Evolutionary conservation across 257 asterid genomes (phyloP).

Genomic region (Rhazya stricta): DNA sequence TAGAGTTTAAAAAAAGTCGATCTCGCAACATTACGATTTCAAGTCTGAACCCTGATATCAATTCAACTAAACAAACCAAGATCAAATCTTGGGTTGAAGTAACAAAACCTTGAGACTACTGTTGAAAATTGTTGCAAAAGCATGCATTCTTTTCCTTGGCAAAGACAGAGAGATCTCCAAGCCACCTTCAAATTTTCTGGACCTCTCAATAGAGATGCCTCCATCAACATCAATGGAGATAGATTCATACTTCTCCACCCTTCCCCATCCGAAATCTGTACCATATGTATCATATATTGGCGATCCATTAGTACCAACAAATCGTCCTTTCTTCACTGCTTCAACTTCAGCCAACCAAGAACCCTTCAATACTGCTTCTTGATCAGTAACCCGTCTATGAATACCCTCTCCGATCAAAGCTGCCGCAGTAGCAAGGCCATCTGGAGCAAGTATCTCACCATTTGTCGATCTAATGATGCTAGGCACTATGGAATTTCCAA

Average conservation of each 20-base stretch:
- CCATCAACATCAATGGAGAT: constrained; percentile 9
- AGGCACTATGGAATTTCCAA: constrained; percentile 20
- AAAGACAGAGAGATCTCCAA: constrained; percentile 20
- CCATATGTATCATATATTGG: constrained; percentile 16
- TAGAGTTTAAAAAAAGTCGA: too few relatives aligned
- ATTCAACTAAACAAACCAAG: too few relatives aligned
- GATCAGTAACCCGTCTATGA: constrained; percentile 10
- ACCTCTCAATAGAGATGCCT: constrained; percentile 9
- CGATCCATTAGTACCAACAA: constrained; percentile 21
- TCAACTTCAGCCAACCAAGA: constrained; percentile 9
- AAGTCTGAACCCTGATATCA: too few relatives aligned
- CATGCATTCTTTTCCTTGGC: constrained; percentile 22
- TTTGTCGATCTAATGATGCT: background rate
- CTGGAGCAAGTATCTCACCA: constrained; percentile 8
- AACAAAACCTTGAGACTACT: background rate
- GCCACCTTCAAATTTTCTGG: constrained; percentile 15
- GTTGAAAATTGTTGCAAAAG: constrained; percentile 17
- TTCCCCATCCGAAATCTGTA: constrained; percentile 28
- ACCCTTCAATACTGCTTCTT: constrained; percentile 10
- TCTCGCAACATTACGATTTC: too few relatives aligned
- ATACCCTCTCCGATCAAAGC: constrained; percentile 21
- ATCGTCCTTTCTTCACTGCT: background rate
- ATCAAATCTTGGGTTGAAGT: background rate
- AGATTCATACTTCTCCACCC: constrained; percentile 13
- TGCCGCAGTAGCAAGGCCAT: constrained; percentile 19